Conservation (phyloP, 306 rosid genomes). For the Pachyrhizus erosus region DNA sequence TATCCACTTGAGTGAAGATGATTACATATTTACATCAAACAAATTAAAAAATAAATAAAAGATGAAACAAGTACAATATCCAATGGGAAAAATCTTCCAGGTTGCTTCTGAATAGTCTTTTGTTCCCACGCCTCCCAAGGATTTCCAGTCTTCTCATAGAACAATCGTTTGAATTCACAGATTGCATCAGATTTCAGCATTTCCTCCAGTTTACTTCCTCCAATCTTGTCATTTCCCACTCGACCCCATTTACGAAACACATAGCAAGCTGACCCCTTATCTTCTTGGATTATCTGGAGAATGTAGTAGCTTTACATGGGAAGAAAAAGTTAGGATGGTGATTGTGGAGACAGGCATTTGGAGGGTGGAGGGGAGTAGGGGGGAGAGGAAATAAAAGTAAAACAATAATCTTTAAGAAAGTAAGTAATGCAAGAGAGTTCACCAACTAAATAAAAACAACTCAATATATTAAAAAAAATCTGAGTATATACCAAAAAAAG, state of each 20-base stretch:
- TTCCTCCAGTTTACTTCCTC: conserved; percentile 75
- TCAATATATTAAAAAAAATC: not conserved
- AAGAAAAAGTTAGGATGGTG: conserved; percentile 39
- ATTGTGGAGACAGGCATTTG: not conserved
- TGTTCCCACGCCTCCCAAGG: conserved; percentile 99
- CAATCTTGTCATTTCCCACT: conserved; percentile 93
- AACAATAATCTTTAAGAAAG: not conserved
- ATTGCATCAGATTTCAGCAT: conserved; percentile 85
- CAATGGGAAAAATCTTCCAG: conserved; percentile 96
- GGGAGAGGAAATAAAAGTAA: not conserved
- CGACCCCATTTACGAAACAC: conserved; percentile 99
- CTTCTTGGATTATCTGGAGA: conserved; percentile 93
- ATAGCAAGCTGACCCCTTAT: conserved; percentile 76
- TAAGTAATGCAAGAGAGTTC: not conserved
- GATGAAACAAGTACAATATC: conserved; percentile 69
- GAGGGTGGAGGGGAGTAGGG: not conserved
- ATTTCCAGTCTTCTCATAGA: conserved; percentile 95
- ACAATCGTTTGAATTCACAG: conserved; percentile 77
- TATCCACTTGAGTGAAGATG: conserved; percentile 22
- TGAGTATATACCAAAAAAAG: not conserved
- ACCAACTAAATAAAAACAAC: not conserved
- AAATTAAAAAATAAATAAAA: conserved; percentile 21
- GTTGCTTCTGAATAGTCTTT: conserved; percentile 83
- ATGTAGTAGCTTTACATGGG: conserved; percentile 71
- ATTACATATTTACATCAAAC: not conserved